Conservation (phyloP, 164 flowering plant species). For the Vitis labrusca region DNA sequence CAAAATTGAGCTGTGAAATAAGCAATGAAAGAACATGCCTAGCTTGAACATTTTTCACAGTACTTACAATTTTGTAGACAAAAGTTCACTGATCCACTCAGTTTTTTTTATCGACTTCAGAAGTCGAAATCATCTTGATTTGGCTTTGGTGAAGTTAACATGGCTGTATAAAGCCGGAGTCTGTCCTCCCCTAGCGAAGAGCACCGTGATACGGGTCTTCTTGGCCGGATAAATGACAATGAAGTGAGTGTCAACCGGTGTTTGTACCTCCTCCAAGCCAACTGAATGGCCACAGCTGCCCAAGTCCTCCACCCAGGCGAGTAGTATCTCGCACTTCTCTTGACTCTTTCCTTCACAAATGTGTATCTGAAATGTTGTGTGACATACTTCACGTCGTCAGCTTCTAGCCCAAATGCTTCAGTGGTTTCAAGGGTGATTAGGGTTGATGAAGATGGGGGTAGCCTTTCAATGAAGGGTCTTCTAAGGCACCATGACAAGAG, state of each 20-base stretch:
- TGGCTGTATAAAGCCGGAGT: slow-evolving; percentile 82
- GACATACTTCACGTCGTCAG: slow-evolving; percentile 86
- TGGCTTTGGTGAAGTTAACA: slow-evolving; percentile 94
- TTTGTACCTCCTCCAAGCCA: slow-evolving; percentile 89
- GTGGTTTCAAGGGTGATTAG: slow-evolving; percentile 80
- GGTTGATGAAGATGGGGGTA: slow-evolving; percentile 88
- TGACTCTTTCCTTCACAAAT: slow-evolving; percentile 82
- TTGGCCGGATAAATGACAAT: slow-evolving; percentile 77
- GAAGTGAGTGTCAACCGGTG: slow-evolving; percentile 81
- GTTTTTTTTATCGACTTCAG: slow-evolving; percentile 21
- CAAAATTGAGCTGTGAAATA: not conserved
- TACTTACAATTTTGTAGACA: too few relatives aligned
- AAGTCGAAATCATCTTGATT: slow-evolving; percentile 76
- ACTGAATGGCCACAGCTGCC: slow-evolving; percentile 95
- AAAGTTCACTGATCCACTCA: too few relatives aligned
- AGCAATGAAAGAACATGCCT: not conserved
- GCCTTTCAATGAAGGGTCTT: slow-evolving; percentile 75
- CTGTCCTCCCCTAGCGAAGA: slow-evolving; percentile 86
- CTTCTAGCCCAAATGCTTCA: slow-evolving; percentile 89
- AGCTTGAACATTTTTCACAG: not conserved
- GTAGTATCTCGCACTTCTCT: slow-evolving; percentile 85
- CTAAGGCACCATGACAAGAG: slow-evolving; percentile 92
- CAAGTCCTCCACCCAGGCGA: slow-evolving; percentile 98
- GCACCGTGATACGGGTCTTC: slow-evolving; percentile 77
- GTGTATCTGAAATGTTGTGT: slow-evolving; percentile 94